These are phyloP conservation scores for Euptelea pleiosperma DNA, from an alignment of 164 flowering plant species.

Conservation along the genomic window DNA sequence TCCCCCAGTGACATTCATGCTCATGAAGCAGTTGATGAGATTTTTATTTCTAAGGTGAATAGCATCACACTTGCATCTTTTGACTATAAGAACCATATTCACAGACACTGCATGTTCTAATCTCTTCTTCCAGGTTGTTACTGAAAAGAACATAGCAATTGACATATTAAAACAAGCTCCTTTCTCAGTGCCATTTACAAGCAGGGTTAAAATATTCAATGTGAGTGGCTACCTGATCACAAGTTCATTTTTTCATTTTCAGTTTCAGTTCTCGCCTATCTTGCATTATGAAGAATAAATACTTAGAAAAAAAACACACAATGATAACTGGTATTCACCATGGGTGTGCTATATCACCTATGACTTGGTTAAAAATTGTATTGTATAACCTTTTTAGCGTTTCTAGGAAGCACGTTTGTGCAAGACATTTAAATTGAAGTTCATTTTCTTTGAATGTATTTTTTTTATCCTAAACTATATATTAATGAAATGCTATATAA, in stretches of 20 bases:
- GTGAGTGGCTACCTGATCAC: conserved; percentile 42
- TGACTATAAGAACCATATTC: neutral
- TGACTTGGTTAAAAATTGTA: too few species aligned
- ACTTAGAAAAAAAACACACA: too few species aligned
- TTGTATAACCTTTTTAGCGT: too few species aligned
- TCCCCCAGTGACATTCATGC: conserved; percentile 88
- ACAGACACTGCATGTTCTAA: conserved; percentile 10
- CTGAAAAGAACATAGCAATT: conserved; percentile 70
- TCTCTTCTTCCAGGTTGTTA: conserved; percentile 53
- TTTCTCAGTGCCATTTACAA: conserved; percentile 89
- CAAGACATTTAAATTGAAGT: too few species aligned
- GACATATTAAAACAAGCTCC: conserved; percentile 89
- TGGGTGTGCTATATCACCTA: too few species aligned
- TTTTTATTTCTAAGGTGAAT: conserved; percentile 75
- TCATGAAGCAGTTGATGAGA: conserved; percentile 76
- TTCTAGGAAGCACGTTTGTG: too few species aligned
- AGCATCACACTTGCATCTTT: neutral
- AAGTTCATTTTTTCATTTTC: conserved; percentile 1
- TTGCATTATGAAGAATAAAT: neutral
- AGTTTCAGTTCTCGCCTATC: conserved; percentile 1
- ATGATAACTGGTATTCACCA: too few species aligned
- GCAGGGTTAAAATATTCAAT: conserved; percentile 85
- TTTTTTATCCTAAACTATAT: too few species aligned
- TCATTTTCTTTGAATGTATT: too few species aligned
- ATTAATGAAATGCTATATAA: too few species aligned